Percentiles rank a stretch among this genome's conserved stretches.
These are phyloP conservation scores for Aristolochia fimbriata DNA, from an alignment of 164 flowering plant genomes.

Conservation along the genomic window DNA sequence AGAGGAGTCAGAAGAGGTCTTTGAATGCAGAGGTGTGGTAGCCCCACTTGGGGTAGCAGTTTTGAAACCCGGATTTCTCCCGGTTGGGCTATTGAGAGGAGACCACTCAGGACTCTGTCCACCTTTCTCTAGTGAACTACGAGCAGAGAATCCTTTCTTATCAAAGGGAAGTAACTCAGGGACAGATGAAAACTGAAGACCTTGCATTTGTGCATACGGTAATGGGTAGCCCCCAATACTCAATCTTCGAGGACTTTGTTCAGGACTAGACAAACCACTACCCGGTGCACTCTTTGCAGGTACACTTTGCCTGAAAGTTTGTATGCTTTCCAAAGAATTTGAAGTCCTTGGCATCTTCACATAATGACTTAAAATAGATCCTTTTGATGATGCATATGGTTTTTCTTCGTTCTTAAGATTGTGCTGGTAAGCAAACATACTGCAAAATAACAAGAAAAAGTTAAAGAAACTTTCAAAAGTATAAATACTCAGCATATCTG, in stretches of 20 bases:
- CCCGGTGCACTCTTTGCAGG: conserved; percentile 52
- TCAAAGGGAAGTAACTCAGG: conserved; percentile 42
- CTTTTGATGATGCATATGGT: conserved; percentile 3
- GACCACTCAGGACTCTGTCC: conserved; percentile 36
- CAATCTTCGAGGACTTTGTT: conserved; percentile 43
- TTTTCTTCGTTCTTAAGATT: conserved; percentile 15
- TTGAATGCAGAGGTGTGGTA: conserved; percentile 42
- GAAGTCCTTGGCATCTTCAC: conserved; percentile 17
- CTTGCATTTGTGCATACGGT: conserved; percentile 16
- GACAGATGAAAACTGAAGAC: conserved; percentile 49
- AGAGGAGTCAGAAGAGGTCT: conserved; percentile 23
- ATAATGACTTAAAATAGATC: conserved; percentile 11
- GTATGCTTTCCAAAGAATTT: conserved; percentile 11
- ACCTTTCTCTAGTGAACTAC: conserved; percentile 24
- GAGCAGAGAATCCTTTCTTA: conserved; percentile 23
- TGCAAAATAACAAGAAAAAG: conserved; percentile 8
- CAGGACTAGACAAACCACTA: conserved; percentile 53
- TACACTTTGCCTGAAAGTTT: conserved; percentile 19
- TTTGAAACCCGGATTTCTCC: conserved; percentile 23
- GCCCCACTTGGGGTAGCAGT: conserved; percentile 26
- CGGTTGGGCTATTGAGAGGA: conserved; percentile 39
- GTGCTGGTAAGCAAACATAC: conserved; percentile 14
- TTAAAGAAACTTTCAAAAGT: neutral
- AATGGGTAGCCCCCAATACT: conserved; percentile 22
- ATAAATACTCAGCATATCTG: neutral